phyloP scores from a whole-genome alignment of 345 rosid species.

The Conringia planisiliqua region DNA sequence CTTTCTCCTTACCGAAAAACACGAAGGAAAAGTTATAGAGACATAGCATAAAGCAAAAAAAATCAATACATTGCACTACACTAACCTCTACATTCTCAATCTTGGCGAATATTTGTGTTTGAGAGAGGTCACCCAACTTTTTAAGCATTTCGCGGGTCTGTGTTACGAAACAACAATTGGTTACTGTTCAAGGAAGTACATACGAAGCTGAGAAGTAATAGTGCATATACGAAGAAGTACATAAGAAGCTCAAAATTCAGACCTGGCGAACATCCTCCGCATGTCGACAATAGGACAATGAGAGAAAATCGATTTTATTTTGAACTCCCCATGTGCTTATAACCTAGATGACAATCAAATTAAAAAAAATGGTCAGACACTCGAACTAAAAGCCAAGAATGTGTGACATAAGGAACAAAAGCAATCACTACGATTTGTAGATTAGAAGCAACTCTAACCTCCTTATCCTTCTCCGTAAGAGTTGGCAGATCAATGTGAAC shows the following conservation, averaged over 20 bases:
- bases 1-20: neutral
- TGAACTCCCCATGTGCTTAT: slow-evolving; percentile 91
- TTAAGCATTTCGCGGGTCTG: slow-evolving; percentile 89
- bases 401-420: neutral
- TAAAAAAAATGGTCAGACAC: slow-evolving; percentile 6
- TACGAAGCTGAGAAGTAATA: neutral
- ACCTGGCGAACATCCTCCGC: slow-evolving; percentile 98
- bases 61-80: neutral
- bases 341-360: slow-evolving; percentile 46
- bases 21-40: neutral
- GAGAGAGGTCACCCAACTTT: slow-evolving; percentile 75
- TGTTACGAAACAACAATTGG: slow-evolving; percentile 8
- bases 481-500: slow-evolving; percentile 84
- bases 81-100: slow-evolving; percentile 87
- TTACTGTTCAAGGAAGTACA: neutral
- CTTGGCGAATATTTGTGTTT: slow-evolving; percentile 94
- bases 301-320: slow-evolving; percentile 94
- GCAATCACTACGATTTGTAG: neutral
- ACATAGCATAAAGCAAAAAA: neutral
- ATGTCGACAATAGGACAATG: slow-evolving; percentile 87
- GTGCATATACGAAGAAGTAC: neutral
- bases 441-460: slow-evolving; percentile 42
- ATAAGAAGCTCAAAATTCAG: neutral
- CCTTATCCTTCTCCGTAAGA: slow-evolving; percentile 83
- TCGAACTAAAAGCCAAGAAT: neutral